Base-by-base conservation (phyloP, 352 stramenopile species). In the Blastocystis sp. region DNA sequence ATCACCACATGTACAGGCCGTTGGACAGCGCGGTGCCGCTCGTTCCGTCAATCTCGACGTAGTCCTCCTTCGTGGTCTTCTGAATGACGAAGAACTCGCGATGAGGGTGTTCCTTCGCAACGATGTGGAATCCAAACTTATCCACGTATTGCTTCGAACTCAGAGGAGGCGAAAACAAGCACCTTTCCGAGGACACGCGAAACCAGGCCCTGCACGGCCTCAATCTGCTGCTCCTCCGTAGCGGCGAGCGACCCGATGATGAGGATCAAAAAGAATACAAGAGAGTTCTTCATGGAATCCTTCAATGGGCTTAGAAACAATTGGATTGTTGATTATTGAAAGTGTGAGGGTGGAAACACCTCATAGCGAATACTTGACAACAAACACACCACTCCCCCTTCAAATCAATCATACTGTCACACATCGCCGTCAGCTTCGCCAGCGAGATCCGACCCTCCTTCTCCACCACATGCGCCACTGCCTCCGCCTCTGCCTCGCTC, bases 381-480 rank as follows among this genome's bases (percentile, higher is more conserved):
- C 43, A 64, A 64, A 81, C 28, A 81, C 11, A 64, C 71, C 9
- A 81, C 17, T 81, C 17, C 11, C 71, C 43, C 45, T n/a, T 38
- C 38, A 67, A 19, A 41, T 48, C 28, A 34, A 52, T 21, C 7
- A 81, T 65, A 56, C 53, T 40, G 66, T 53, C 52, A 60, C 71
- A 81, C 43, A 81, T 14, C 48, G 48, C 53, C 28, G 71, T 81
- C 43, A 81, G n/a, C 21, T 65, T 64, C 28, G 7, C 28, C 17
- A 81, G 52, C 9, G 71, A 81, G 17, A 81, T 64, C 11, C 71
- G 71, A 43, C 71, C 71, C 21, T 81, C 10, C 56, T 64, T 21
- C n/a, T 81, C 66, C 48, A 81, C 66, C 0, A 81, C 28, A 7
- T 66, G 48, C 28, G 52, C 45, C 21, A 81, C 52, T 34, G 21